Base-by-base conservation (phyloP, 352 stramenopile genomes). In the Globisporangium splendens region DNA sequence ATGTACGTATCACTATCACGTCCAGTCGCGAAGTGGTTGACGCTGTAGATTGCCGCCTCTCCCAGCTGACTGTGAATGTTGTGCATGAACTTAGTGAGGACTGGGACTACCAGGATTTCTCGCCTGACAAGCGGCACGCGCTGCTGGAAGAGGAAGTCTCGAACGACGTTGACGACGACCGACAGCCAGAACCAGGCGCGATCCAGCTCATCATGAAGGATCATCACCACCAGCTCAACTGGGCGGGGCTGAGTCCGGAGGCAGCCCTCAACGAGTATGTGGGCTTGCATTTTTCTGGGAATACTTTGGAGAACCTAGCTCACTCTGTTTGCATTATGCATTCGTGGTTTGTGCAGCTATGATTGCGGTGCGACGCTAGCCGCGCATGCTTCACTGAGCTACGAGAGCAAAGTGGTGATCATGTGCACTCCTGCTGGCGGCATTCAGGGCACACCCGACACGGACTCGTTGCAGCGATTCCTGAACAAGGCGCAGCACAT, bases 101-200 rank as follows among this genome's bases (percentile, higher is more conserved):
- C 51, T 88, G 78, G 78, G 78, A 88, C 62, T 88, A 81, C 54
- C 78, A 86, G 56, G 74, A 84, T 58, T 88, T 88, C 47, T 79
- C 76, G 5, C 78, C 76, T 0, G 78, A 88, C 59, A 85, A 83
- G 65, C 68, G 78, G n/a, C 77, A 67, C 33, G 71, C 78, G 14
- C 56, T 88, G 44, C 68, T 88, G 0, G 78, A 85, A 5, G 73
- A 82, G 46, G 72, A 85, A 46, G 66, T 83, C 57, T 54, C 63
- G 18, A 59, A 57, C 44, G 75, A 83, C 33, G 59, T 69, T 14
- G 59, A 61, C 0, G 74, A 88, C 20, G 73, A 77, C 18, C 54
- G 59, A 3, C 41, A 56, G 1, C 65, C 65, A 1, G 78, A 86
- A 49, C 48, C 50, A n/a, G 73, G 73, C 21, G 55, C 63, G 5